phyloP scores from a whole-genome alignment of 306 rosid species.

The Cicer bijugum region DNA sequence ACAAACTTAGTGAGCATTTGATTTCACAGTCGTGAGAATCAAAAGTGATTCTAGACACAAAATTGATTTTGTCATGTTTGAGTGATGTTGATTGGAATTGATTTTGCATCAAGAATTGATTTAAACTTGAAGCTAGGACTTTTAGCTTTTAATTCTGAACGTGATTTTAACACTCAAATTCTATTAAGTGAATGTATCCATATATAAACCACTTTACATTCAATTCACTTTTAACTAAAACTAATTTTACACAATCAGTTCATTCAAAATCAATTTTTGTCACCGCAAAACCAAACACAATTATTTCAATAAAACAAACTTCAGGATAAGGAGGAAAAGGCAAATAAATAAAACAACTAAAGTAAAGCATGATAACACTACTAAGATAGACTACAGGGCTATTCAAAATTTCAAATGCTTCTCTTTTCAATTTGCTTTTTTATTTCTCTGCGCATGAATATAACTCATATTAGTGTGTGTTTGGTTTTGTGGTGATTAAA shows the following conservation, averaged over 20 bases:
- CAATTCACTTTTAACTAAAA: not conserved
- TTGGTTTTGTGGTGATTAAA: no score
- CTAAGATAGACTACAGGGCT: not conserved
- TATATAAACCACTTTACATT: no score
- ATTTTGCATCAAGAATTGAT: no score
- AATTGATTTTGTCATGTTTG: no score
- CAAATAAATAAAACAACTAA: constrained; percentile 29
- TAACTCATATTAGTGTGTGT: not conserved
- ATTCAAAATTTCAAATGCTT: not conserved
- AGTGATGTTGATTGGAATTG: no score
- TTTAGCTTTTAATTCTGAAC: no score
- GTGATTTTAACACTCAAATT: no score
- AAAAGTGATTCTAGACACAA: no score
- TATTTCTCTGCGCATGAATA: constrained; percentile 3
- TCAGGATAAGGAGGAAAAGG: constrained; percentile 24
- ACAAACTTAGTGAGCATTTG: no score
- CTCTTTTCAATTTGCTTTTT: not conserved
- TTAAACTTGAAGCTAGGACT: no score
- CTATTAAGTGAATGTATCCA: no score
- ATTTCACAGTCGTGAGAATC: no score
- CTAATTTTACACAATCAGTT: not conserved
- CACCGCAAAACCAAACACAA: not conserved
- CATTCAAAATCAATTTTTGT: not conserved
- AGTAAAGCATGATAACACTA: constrained; percentile 4
- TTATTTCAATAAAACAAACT: not conserved